Base-by-base conservation (phyloP, 148 eudicot genomes). In the Rhododendron williamsianum region DNA sequence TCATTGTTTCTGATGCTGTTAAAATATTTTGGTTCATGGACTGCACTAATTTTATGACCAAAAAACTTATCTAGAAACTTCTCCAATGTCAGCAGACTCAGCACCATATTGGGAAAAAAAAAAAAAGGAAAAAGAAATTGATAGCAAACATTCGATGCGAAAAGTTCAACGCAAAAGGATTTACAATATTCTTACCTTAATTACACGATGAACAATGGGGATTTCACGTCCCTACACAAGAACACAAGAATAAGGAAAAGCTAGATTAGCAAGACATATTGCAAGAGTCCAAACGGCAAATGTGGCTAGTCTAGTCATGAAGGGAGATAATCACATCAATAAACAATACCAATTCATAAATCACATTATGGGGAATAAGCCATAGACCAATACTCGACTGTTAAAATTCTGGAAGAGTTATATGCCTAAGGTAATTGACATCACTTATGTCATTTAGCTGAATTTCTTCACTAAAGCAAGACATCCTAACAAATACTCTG, bases 121-220 rank as follows among this genome's bases (percentile, higher is more conserved):
- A 2, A 38, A 18, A 19, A 33, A 76, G 76, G 72, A 41, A 16
- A 48, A 21, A 43, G 10, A 56, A 6, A 4, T 8, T 11, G 36
- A 71, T 30, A 71, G 4, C 13, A 1, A 13, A 4, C 2, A 30
- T 5, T 13, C 41, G 13, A 65, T 65, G 72, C 9, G 30, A 65
- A n/a, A 35, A 35, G 21, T 18, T 36, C 38, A 18, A 19, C 0
- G n/a, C 48, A 73, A 35, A 73, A 73, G 77, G 43, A 15, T 6
- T 1, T 36, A 46, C 82, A 69, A 58, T 73, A 82, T 76, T 58
- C 80, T 74, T 80, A 91, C 96, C 95, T 90, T 91, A 58, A 91
- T 94, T 58, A 92, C 98, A 88, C 98, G 92, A 88, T 94, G 98
- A 78, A 94, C 98, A 41, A 94, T 93, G 73, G 98, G 95, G 87